Conservation (phyloP, 2,329 filamentous ascomycete genomes). For the Pezizomycotina sp. region DNA sequence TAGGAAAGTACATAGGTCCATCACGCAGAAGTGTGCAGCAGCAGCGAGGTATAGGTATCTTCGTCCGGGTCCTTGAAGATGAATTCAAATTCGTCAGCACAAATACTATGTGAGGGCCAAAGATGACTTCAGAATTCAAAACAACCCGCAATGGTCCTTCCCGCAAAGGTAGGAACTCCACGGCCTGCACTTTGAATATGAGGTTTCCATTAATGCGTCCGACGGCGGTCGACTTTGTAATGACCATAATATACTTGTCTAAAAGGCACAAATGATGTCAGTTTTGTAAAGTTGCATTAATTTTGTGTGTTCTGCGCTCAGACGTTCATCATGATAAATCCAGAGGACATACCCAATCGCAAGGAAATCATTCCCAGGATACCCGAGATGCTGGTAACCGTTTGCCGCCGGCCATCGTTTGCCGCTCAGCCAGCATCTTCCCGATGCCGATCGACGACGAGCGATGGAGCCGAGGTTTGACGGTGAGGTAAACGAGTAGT, state of each 20-base stretch:
- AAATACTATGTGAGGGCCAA: not conserved
- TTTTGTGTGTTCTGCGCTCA: not conserved
- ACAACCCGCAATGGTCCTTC: conserved; percentile 36
- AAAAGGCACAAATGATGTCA: conserved; percentile 12
- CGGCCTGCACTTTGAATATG: conserved; percentile 81
- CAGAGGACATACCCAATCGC: conserved; percentile 53
- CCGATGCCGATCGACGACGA: conserved; percentile 80
- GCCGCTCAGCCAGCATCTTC: conserved; percentile 73
- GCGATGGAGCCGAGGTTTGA: conserved; percentile 76
- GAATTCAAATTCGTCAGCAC: conserved; percentile 30
- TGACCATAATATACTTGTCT: conserved; percentile 93
- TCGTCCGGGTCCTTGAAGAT: conserved; percentile 85
- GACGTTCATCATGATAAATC: not conserved
- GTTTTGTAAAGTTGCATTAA: conserved; percentile 9
- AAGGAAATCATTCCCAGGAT: conserved; percentile 89
- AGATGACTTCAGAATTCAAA: not conserved
- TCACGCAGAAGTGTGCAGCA: conserved; percentile 68
- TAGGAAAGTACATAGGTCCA: conserved; percentile 97
- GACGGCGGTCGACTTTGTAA: conserved; percentile 83
- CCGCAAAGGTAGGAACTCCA: conserved; percentile 84
- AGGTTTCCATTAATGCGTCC: conserved; percentile 88
- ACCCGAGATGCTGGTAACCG: conserved; percentile 88
- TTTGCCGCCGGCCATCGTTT: conserved; percentile 56
- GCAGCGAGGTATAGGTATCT: conserved; percentile 69
- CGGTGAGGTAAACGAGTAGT: conserved; percentile 92